phyloP scores from a whole-genome alignment of 495 filamentous ascomycete genomes.

The Glonium stellatum region DNA sequence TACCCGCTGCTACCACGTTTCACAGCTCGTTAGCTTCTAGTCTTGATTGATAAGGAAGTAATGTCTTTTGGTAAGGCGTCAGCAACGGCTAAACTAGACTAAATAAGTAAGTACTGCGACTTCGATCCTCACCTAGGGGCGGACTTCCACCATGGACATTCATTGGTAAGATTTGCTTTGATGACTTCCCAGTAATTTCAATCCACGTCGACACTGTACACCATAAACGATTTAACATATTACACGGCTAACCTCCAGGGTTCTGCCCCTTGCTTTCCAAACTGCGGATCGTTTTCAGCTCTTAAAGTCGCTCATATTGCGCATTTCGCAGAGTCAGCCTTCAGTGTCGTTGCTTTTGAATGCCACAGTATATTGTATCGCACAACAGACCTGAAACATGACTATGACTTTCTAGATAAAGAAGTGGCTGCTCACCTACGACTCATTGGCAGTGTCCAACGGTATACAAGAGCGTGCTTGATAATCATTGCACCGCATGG shows the following conservation, averaged over 20 bases:
- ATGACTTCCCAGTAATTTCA: not conserved
- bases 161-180: not conserved
- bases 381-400: not conserved
- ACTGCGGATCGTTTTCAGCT: not conserved
- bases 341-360: not conserved
- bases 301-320: no score
- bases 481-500: not conserved
- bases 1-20: no score
- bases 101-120: no score
- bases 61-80: no score
- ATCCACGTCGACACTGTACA: not conserved
- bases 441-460: not conserved
- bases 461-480: not conserved
- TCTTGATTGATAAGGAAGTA: no score
- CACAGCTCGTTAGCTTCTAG: no score
- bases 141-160: not conserved
- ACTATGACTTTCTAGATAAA: not conserved
- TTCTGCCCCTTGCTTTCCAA: not conserved
- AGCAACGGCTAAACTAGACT: no score
- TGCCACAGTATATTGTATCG: not conserved
- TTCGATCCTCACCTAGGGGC: not conserved
- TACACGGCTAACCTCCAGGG: not conserved
- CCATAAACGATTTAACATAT: not conserved
- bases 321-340: no score
- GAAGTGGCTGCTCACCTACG: not conserved